A percentile compares a stretch with the other conserved stretches of the same genome.
Evolutionary conservation across 306 rosid species (phyloP).

Genomic region (Hylodesmum podocarpum): DNA sequence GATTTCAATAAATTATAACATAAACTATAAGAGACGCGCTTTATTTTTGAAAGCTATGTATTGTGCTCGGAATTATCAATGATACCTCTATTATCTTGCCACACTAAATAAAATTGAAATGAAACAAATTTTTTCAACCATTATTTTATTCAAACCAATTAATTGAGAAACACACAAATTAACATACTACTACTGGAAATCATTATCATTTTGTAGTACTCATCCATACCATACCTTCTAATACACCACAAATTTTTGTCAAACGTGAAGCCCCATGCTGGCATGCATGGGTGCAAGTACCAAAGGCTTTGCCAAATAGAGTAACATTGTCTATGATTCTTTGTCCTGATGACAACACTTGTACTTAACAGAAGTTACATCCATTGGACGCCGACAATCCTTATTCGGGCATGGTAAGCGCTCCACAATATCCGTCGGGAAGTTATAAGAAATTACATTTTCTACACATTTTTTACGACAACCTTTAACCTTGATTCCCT

Average conservation of each 20-base stretch:
- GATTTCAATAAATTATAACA: no score
- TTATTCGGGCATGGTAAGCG: constrained; percentile 13
- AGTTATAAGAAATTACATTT: constrained; percentile 1
- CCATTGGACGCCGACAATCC: constrained; percentile 29
- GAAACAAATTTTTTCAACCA: no score
- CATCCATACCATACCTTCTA: neutral
- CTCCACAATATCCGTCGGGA: neutral
- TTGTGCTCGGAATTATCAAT: no score
- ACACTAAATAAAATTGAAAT: no score
- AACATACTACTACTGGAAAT: neutral
- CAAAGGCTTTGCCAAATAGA: neutral
- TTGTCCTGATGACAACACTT: constrained; percentile 35
- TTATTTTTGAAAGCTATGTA: no score
- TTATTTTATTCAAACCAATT: neutral
- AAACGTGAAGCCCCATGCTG: neutral
- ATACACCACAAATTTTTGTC: neutral
- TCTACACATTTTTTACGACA: neutral
- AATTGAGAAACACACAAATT: neutral
- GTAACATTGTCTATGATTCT: neutral
- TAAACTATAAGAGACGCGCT: no score
- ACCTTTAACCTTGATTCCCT: neutral
- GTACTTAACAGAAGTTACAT: constrained; percentile 21
- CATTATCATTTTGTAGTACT: neutral
- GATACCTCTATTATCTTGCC: no score
- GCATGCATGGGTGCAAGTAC: no score